These are phyloP conservation scores for Oryza glumipatula DNA, from an alignment of 176 grass and related monocot species.

Conservation along the genomic window DNA sequence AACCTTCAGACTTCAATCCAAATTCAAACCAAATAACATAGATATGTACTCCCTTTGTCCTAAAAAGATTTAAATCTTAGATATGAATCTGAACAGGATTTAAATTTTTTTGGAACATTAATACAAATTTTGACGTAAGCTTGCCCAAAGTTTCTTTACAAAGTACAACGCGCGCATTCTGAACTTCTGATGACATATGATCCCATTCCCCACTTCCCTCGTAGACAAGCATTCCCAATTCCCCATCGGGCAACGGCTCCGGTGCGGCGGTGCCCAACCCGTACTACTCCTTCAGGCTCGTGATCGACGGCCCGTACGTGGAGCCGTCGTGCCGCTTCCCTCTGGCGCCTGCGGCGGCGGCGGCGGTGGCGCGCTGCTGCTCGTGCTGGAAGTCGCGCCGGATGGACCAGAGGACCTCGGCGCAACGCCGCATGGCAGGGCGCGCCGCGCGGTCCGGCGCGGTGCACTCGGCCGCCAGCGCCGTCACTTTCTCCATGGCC, in stretches of 20 bases:
- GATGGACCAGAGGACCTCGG: conserved; percentile 82
- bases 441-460: conserved; percentile 58
- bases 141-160: not conserved
- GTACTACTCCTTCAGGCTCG: conserved; percentile 3
- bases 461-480: conserved; percentile 74
- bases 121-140: not conserved
- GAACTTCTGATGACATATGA: not conserved
- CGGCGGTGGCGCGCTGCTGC: conserved; percentile 46
- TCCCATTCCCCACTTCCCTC: not conserved
- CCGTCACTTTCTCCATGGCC: conserved; percentile 69
- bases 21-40: no score
- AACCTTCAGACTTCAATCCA: no score
- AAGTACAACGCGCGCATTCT: not conserved
- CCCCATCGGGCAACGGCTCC: not conserved
- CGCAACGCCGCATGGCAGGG: conserved; percentile 70
- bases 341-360: not conserved
- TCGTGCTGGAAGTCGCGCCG: conserved; percentile 71
- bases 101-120: no score
- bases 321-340: conserved; percentile 25
- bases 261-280: not conserved
- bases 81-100: no score
- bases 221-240: not conserved
- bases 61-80: no score
- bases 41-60: no score
- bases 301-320: conserved; percentile 39